A percentile compares a stretch with the other conserved stretches of the same genome.
Conservation (phyloP, 2,329 filamentous ascomycete genomes). For the Calonectria pteridis region DNA sequence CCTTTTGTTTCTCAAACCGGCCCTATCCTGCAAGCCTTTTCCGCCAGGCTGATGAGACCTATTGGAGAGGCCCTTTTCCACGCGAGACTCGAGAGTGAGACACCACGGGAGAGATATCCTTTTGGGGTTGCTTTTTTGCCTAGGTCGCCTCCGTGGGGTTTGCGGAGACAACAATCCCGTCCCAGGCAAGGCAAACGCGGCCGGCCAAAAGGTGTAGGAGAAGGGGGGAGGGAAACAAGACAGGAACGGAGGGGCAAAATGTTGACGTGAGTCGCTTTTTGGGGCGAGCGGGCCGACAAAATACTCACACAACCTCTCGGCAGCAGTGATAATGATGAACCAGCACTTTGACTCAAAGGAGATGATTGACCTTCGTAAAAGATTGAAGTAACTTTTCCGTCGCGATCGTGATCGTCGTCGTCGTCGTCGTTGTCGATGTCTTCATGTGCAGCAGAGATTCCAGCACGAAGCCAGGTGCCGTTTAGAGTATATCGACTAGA, state of each 20-base stretch:
- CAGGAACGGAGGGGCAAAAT: constrained; percentile 17
- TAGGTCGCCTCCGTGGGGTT: constrained; percentile 40
- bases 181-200: constrained; percentile 18
- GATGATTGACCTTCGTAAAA: not conserved
- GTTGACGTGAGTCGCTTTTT: constrained; percentile 10
- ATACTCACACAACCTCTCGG: constrained; percentile 14
- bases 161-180: constrained; percentile 35
- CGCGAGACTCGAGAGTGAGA: constrained; percentile 40
- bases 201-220: constrained; percentile 3
- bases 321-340: not conserved
- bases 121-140: constrained; percentile 40
- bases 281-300: constrained; percentile 13
- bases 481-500: constrained; percentile 40
- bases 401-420: not conserved
- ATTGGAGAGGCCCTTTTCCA: constrained; percentile 30
- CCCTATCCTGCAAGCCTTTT: constrained; percentile 32
- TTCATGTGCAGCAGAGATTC: constrained; percentile 19
- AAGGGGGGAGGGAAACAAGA: not conserved
- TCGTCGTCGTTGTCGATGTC: constrained; percentile 5
- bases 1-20: constrained; percentile 31
- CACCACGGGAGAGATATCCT: constrained; percentile 34
- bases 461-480: constrained; percentile 41
- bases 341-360: constrained; percentile 4
- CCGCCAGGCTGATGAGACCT: constrained; percentile 26
- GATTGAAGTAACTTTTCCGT: not conserved